Conservation (phyloP, 306 rosid species). For the Amphicarpaea edgeworthii region DNA sequence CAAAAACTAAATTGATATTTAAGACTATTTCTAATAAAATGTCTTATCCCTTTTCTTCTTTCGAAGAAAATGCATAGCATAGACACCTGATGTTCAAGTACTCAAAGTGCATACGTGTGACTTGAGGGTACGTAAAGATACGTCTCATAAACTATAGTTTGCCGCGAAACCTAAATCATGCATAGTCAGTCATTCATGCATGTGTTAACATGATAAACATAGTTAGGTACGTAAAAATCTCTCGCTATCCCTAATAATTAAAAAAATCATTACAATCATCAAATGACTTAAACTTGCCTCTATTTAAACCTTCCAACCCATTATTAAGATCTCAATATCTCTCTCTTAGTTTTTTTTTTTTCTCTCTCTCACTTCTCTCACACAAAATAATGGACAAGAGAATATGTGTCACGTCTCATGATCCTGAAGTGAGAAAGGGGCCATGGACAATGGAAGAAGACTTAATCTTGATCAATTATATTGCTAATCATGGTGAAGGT, state of each 20-base stretch:
- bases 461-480: slow-evolving; percentile 84
- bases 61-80: too few relatives aligned
- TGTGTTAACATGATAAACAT: too few relatives aligned
- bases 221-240: slow-evolving; percentile 51
- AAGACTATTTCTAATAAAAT: too few relatives aligned
- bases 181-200: too few relatives aligned
- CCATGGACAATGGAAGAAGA: slow-evolving; percentile 99
- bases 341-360: too few relatives aligned
- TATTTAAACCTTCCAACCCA: slow-evolving; percentile 72
- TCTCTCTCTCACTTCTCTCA: slow-evolving; percentile 26
- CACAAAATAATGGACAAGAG: slow-evolving; percentile 61
- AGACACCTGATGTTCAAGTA: too few relatives aligned
- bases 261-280: slow-evolving; percentile 38
- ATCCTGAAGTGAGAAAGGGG: slow-evolving; percentile 94
- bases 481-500: slow-evolving; percentile 98
- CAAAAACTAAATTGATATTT: too few relatives aligned
- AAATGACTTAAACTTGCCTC: slow-evolving; percentile 39
- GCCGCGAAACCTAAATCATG: too few relatives aligned
- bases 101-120: too few relatives aligned
- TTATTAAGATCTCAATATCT: slow-evolving; percentile 39
- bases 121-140: too few relatives aligned
- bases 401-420: slow-evolving; percentile 65
- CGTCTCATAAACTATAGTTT: too few relatives aligned
- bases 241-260: slow-evolving; percentile 39
- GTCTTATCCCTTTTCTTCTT: too few relatives aligned